Conservation (phyloP, 306 rosid genomes). For the Cajanus cajan region DNA sequence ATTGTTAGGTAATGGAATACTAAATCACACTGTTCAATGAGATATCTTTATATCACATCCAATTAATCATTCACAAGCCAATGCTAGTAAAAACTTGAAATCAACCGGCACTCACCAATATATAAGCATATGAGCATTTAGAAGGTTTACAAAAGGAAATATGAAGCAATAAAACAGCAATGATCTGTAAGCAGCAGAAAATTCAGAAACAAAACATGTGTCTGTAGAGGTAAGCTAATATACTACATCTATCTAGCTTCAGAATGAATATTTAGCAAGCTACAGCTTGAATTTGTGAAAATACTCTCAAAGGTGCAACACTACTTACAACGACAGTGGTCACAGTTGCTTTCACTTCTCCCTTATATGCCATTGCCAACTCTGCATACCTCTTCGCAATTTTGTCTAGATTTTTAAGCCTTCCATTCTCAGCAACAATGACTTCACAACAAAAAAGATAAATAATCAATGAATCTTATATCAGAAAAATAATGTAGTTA, state of each 20-base stretch:
- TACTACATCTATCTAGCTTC: background rate
- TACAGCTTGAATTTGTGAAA: background rate
- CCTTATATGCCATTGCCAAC: constrained; percentile 90
- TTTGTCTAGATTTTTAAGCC: constrained; percentile 67
- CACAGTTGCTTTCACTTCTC: constrained; percentile 83
- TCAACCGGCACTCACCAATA: background rate
- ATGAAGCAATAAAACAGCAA: background rate
- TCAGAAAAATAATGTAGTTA: background rate
- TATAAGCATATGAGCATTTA: background rate
- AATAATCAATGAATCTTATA: constrained; percentile 14
- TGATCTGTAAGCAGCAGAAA: background rate
- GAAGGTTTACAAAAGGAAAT: background rate
- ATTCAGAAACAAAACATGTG: background rate
- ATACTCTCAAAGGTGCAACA: background rate
- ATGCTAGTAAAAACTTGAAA: background rate
- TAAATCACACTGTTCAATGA: background rate
- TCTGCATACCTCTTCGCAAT: constrained; percentile 71
- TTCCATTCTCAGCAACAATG: constrained; percentile 70
- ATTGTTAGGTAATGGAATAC: constrained; percentile 15
- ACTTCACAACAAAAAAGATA: constrained; percentile 38
- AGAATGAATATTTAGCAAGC: background rate
- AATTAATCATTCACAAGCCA: constrained; percentile 13
- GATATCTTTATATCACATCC: constrained; percentile 1
- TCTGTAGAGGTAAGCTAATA: background rate
- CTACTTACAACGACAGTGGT: constrained; percentile 81